A percentile compares a stretch with the other conserved stretches of the same genome.
Conservation (phyloP, 2,329 filamentous ascomycete genomes). For the Paradendryphiella salina region DNA sequence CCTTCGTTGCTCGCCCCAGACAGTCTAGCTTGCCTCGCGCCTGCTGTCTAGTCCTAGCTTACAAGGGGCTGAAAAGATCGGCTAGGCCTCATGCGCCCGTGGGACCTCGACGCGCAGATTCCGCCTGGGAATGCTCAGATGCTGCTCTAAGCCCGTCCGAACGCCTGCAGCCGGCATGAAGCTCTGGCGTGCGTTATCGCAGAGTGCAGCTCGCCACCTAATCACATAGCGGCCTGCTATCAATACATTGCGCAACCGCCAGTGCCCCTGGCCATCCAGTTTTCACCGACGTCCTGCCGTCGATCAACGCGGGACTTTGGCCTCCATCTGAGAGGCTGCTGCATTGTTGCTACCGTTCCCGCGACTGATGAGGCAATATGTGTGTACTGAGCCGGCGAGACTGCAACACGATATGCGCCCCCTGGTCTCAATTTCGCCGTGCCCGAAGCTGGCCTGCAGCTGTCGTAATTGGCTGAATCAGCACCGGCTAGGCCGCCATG, state of each 20-base stretch:
- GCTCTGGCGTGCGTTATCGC: constrained; percentile 7
- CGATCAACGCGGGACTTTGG: neutral
- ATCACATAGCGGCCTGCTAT: constrained; percentile 26
- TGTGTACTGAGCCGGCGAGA: neutral
- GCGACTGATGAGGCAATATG: constrained; percentile 3
- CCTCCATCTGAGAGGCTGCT: neutral
- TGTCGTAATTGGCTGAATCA: constrained; percentile 4
- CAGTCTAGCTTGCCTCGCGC: constrained; percentile 15
- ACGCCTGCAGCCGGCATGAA: neutral
- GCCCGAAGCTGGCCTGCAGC: constrained; percentile 1
- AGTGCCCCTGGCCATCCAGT: neutral
- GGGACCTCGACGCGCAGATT: constrained; percentile 1
- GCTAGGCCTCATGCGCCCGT: constrained; percentile 9
- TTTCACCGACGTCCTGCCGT: constrained; percentile 6
- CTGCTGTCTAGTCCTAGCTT: constrained; percentile 13
- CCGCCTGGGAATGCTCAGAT: neutral
- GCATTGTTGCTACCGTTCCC: neutral
- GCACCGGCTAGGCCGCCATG: constrained; percentile 2
- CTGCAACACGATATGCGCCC: neutral
- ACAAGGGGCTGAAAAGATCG: constrained; percentile 16
- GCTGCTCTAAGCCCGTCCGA: constrained; percentile 1
- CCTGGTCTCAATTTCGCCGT: constrained; percentile 10
- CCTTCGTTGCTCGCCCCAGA: constrained; percentile 15
- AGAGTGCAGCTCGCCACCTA: constrained; percentile 13
- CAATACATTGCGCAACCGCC: constrained; percentile 18